Conservation (phyloP, 257 asterid species). For the Mitragyna speciosa region DNA sequence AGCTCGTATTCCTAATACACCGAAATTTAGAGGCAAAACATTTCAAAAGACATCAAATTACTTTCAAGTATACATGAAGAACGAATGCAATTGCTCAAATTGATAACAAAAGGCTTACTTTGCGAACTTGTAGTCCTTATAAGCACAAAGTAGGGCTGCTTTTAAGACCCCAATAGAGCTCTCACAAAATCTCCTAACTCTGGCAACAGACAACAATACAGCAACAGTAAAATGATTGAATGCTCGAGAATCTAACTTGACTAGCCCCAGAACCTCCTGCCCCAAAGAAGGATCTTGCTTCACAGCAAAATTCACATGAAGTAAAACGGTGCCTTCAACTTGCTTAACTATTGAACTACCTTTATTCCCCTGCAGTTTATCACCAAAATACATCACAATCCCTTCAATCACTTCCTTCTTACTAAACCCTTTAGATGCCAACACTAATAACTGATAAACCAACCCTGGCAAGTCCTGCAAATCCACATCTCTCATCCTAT, state of each 20-base stretch:
- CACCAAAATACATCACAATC: constrained; percentile 67
- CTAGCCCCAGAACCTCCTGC: constrained; percentile 70
- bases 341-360: constrained; percentile 68
- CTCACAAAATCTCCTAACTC: constrained; percentile 73
- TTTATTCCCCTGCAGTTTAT: constrained; percentile 24
- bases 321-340: constrained; percentile 86
- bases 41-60: background rate
- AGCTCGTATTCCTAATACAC: background rate
- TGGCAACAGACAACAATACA: constrained; percentile 69
- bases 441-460: constrained; percentile 74
- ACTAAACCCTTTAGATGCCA: constrained; percentile 73
- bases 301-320: constrained; percentile 83
- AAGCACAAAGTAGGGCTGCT: constrained; percentile 58
- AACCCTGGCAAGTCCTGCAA: constrained; percentile 80
- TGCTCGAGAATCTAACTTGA: constrained; percentile 60
- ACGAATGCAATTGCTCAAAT: background rate
- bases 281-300: constrained; percentile 87
- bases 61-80: background rate
- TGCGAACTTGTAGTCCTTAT: constrained; percentile 66
- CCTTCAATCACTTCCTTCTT: constrained; percentile 82
- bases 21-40: background rate
- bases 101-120: constrained; percentile 4
- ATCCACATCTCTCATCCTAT: constrained; percentile 59
- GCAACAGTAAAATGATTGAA: constrained; percentile 78
- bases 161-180: constrained; percentile 65